Evolutionary conservation across 768 basidiomycete genomes (phyloP).

Genomic region (Boletus pseudopeckii): DNA sequence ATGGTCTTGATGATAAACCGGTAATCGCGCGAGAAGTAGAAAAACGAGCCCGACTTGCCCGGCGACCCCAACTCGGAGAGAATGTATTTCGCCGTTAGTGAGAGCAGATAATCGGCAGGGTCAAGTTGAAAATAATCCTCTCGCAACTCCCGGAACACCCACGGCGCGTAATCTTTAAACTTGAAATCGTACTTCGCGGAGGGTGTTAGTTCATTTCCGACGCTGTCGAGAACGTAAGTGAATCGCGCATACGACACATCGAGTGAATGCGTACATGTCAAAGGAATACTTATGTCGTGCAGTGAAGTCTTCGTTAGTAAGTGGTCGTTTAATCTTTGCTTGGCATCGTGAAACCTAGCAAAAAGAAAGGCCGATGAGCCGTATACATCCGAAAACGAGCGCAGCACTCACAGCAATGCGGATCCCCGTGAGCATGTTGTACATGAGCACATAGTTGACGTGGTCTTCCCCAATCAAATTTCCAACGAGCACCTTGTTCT

Average conservation of each 20-base stretch:
- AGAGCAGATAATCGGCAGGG: slow-evolving; percentile 95
- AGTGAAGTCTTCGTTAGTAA: slow-evolving; percentile 83
- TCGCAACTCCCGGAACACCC: slow-evolving; percentile 93
- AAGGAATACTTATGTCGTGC: slow-evolving; percentile 95
- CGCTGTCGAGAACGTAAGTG: slow-evolving; percentile 40
- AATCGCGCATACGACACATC: not conserved
- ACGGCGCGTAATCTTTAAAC: slow-evolving; percentile 99
- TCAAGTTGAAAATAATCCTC: slow-evolving; percentile 95
- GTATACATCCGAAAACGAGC: not conserved
- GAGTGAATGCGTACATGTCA: slow-evolving; percentile 68
- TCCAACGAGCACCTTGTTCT: slow-evolving; percentile 71
- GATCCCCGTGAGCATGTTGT: slow-evolving; percentile 99
- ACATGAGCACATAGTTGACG: slow-evolving; percentile 99
- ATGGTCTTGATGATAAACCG: slow-evolving; percentile 99
- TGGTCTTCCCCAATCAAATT: slow-evolving; percentile 98
- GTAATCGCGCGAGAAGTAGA: slow-evolving; percentile 98
- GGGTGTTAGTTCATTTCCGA: slow-evolving; percentile 97
- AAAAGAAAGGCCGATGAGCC: slow-evolving; percentile 5
- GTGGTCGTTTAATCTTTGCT: slow-evolving; percentile 84
- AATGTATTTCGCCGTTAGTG: slow-evolving; percentile 96
- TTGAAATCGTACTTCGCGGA: slow-evolving; percentile 99
- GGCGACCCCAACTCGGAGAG: slow-evolving; percentile 96
- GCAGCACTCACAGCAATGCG: slow-evolving; percentile 73
- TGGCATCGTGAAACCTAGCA: slow-evolving; percentile 89
- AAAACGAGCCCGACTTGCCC: slow-evolving; percentile 98